Evolutionary conservation across 257 asterid genomes (phyloP).

Genomic region (Solanum piurae): DNA sequence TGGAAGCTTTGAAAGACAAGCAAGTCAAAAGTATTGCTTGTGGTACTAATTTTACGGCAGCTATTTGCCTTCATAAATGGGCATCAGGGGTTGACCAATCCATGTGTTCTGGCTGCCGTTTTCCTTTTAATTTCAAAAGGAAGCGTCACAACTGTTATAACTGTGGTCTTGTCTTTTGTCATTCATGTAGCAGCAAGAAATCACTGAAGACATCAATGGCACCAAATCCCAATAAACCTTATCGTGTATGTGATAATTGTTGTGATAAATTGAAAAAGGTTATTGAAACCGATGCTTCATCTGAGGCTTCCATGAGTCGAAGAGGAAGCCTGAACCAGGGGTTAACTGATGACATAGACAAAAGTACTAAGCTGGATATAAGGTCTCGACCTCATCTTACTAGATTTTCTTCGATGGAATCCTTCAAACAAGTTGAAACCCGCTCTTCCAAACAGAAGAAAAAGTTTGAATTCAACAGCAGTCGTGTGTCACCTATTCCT

Average conservation of each 20-base stretch:
- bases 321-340: constrained; percentile 69
- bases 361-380: constrained; percentile 51
- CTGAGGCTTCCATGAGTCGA: constrained; percentile 58
- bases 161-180: constrained; percentile 86
- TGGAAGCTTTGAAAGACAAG: constrained; percentile 83
- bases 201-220: constrained; percentile 88
- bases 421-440: constrained; percentile 76
- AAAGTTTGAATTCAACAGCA: constrained; percentile 75
- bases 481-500: constrained; percentile 93
- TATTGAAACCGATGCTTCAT: constrained; percentile 50
- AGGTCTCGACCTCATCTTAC: constrained; percentile 61
- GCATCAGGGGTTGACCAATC: constrained; percentile 86
- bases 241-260: constrained; percentile 86
- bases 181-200: constrained; percentile 94
- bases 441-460: constrained; percentile 72
- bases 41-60: constrained; percentile 78
- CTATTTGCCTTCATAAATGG: constrained; percentile 89
- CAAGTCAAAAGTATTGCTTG: constrained; percentile 87
- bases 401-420: constrained; percentile 78
- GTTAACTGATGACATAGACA: constrained; percentile 37
- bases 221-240: constrained; percentile 76
- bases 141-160: constrained; percentile 93
- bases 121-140: constrained; percentile 78
- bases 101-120: constrained; percentile 89
- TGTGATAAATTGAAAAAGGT: constrained; percentile 63